Evolutionary conservation across 768 basidiomycete genomes (phyloP), one percentile per base, ranked within the genome.

Genomic region (Suillus occidentalis): DNA sequence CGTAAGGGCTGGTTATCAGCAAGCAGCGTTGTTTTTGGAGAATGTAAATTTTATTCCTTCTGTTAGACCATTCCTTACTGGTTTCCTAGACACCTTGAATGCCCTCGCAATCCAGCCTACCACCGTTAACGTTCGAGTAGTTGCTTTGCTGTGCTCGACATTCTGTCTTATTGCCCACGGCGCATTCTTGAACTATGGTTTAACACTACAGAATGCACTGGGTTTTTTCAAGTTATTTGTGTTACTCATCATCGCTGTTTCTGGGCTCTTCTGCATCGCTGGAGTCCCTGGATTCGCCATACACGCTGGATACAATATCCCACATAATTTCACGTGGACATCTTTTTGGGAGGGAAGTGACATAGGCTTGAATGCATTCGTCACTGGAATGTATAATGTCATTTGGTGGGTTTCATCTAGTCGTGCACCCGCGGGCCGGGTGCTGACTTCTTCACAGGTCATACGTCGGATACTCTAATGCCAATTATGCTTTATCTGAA

Each of bases 401-500:
- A 87, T 89, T 28, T 92, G 90, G 90, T 89, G 61, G 10, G 78
- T 63, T 25, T 1, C 10, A 16, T 49, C 34, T 31, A 3, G 14
- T 36, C 6, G 6, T 40, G 6, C n/a, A 60, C 18, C 0, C 2
- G 6, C 14, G 62, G 6, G 47, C 40, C 42, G 8, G 28, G 3
- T 20, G 10, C 56, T 61, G 7, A 68, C 36, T 61, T 14, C 25
- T 62, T 18, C 40, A 13, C 49, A 90, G 89, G 89, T 87, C 88
- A 0, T 90, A 86, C 70, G 81, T 84, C 56, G 91, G 91, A 0
- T 93, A 91, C 71, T 84, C 86, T 3, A 90, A 89, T 64, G 89
- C 89, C 10, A 91, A 92, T 70, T 91, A 90, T 67, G 88, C 86
- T 0, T 78, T 92, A 6, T 89, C 88, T 4, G 90, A 93, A 70